Evolutionary conservation across 345 rosid species (phyloP), one percentile per base, ranked within the genome.

Genomic region (Eucalyptus regnans): DNA sequence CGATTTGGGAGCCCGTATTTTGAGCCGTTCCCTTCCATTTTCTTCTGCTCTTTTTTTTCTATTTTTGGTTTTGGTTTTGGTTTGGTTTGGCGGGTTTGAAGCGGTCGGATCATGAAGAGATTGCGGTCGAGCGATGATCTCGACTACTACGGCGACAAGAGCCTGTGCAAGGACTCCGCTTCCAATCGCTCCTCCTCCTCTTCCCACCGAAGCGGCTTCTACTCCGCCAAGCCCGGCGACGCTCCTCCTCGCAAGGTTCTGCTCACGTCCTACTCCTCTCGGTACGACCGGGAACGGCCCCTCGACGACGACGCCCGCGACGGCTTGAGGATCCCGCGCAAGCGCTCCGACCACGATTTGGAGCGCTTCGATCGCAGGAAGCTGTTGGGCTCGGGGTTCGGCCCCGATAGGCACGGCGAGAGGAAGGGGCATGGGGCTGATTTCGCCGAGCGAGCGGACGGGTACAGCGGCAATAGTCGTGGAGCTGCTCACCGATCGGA

Each of bases 121-220:
- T 90, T 96, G 93, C 95, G 97, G 92, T 97, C 99, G 66, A 96
- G 94, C 90, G 97, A 95, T 66, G 98, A 96, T 93, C 94, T 96
- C 50, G 96, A 93, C 91, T 95, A 94, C 41, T 92, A 87, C 5
- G 90, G 88, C 52, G 97, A 95, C 43, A 95, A 94, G 86, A 91
- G 58, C 88, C 88, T 41, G 15, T 41, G 48, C 23, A 76, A 76
- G 1, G 84, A 89, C 6, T 88, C 86, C 17, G 94, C 94, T 49
- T 90, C 88, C 90, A 94, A 92, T 89, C 93, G 91, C 89, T 94
- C 96, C 37, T 88, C 95, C 25, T 91, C 96, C 43, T 92, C 94
- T 86, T 91, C 94, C 87, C 95, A 93, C 91, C 94, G 99, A 33
- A 90, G 96, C 88, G 84, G 84, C 48, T 93, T 93, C 87, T 92